Base-by-base conservation (phyloP, 2,329 filamentous ascomycete species). In the Diaporthe citrichinensis region DNA sequence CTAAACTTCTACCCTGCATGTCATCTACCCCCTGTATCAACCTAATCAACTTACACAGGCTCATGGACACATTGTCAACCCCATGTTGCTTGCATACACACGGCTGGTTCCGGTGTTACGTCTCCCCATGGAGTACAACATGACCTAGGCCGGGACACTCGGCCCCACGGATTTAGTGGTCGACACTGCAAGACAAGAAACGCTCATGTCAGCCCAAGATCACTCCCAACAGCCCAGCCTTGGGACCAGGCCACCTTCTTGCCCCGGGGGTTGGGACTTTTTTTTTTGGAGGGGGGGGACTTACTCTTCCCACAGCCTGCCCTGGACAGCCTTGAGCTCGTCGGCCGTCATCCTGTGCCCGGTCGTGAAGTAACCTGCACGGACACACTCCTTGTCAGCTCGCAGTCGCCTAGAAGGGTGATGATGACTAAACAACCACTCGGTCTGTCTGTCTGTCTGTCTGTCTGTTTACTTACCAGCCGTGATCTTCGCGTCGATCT, bases 401-500 rank as follows among this genome's bases (percentile, higher is more conserved):
- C 25, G 14, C 34, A 39, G n/a, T 36, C 39, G 14, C 10, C 44
- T 34, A 10, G 65, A 31, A 49, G 9, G 9, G 39, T n/a, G 17
- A 39, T 39, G 20, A 17, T 44, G 15, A 23, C 46, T 59, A 59
- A 46, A 31, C n/a, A 34, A 7, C 53, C n/a, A 3, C 12, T 44
- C 36, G 12, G 15, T 10, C 69, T 67, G 53, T 53, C 46, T 74
- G 53, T 10, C 5, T 74, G 53, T 10, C 5, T 44, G n/a, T 31
- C n/a, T 20, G 34, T n/a, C 71, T 69, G 51, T 57, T 46, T 74
- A 86, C 91, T 85, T 86, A 95, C 94, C 97, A 76, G 96, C 95
- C 80, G 96, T 97, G 82, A 98, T 98, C 88, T 98, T 98, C 76
- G 97, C 97, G 84, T 98, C 97, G 81, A 98, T 99, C 85, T 99